Evolutionary conservation across 768 basidiomycete species (phyloP).

Genomic region (Sistotremastrum suecicum): DNA sequence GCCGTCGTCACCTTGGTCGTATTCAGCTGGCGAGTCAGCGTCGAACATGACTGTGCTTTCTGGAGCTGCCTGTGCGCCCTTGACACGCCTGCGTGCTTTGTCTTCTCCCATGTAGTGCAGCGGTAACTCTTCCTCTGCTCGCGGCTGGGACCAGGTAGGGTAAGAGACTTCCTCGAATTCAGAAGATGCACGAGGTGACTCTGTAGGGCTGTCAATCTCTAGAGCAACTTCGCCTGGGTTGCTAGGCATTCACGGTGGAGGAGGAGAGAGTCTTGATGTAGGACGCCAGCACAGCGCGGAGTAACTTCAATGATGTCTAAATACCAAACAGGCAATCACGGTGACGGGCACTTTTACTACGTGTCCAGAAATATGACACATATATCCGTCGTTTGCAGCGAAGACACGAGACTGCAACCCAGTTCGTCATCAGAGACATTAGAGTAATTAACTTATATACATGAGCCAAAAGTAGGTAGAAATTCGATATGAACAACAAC

Average conservation of each 20-base stretch:
- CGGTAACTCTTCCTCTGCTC: constrained; percentile 30
- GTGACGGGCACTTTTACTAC: too few species aligned
- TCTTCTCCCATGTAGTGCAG: constrained; percentile 41
- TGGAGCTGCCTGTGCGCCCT: constrained; percentile 17
- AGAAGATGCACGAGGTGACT: constrained; percentile 36
- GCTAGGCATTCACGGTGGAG: too few species aligned
- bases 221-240: constrained; percentile 44
- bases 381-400: too few species aligned
- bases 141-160: constrained; percentile 25
- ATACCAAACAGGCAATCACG: too few species aligned
- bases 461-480: constrained; percentile 1
- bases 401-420: too few species aligned
- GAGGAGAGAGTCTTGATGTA: too few species aligned
- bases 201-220: constrained; percentile 48
- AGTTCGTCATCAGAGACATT: too few species aligned
- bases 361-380: too few species aligned
- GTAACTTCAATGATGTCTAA: too few species aligned
- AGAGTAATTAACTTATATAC: background rate
- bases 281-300: too few species aligned
- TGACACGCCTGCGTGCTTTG: constrained; percentile 29
- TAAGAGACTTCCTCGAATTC: constrained; percentile 64
- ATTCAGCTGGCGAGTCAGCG: constrained; percentile 15
- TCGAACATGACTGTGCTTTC: constrained; percentile 9
- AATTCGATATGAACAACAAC: constrained; percentile 9
- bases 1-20: constrained; percentile 34